Evolutionary conservation across 192 early-diverging fungal species (phyloP), one percentile per base, ranked within the genome.

Genomic region (Phlyctochytrium bullatum): DNA sequence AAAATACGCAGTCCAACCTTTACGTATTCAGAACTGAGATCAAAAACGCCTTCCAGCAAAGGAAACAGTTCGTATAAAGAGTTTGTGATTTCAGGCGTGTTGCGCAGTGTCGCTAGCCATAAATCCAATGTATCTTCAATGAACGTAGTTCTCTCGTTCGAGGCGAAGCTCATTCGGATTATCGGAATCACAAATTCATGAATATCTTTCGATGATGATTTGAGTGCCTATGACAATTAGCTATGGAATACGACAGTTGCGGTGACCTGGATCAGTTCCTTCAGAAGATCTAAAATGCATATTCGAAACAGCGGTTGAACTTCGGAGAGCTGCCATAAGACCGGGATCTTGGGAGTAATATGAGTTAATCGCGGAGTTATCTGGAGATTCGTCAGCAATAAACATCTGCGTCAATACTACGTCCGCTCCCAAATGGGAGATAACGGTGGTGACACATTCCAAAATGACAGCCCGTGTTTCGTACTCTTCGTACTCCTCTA

Each of bases 51-150:
- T 6, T 92, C 75, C 17, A 85, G 80, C 3, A 73, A 68, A n/a
- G 84, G 86, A 10, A 90, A 73, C 0, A 97, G 85, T 17, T 68
- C 69, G 24, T 85, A 59, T 2, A 97, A 56, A 35, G 79, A 73
- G 4, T 76, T 73, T 6, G 82, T 86, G 25, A 79, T 71, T 12
- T 67, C 31, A 0, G 86, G 61, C 0, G 88, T 75, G 71, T 88
- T 91, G 78, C 90, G 88, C 14, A 97, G n/a, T 0, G 88, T 84
- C 2, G 88, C 85, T 47, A 85, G 82, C 95, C 93, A 96, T 17
- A 97, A 79, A 61, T 95, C 92, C n/a, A 96, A 78, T 1, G 87
- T 91, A 64, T 97, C 95, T 65, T 96, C 95, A 28, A 95, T 47
- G 80, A 61, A 97, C 63, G 59, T 94, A 28, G 36, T 36, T 29